A percentile compares a stretch with the other conserved stretches of the same genome.
phyloP scores from a whole-genome alignment of 2,329 filamentous ascomycete species.

The Stemphylium vesicarium region DNA sequence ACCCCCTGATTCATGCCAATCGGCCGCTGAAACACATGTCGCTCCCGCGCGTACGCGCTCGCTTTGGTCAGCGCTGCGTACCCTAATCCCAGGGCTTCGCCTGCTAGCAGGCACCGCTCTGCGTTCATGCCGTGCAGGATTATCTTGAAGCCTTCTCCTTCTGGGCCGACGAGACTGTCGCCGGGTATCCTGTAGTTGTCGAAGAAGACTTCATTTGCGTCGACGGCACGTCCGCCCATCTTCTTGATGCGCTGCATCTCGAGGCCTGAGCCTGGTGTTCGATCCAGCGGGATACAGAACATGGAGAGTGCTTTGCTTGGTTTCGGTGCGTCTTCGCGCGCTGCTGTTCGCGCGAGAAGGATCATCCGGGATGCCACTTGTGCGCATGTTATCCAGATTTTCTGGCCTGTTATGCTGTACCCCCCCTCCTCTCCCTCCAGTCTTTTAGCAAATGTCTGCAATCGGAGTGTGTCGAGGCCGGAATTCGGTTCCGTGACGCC shows the following conservation, averaged over 20 bases:
- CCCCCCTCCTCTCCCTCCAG: slow-evolving; percentile 24
- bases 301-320: slow-evolving; percentile 78
- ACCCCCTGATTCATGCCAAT: slow-evolving; percentile 68
- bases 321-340: slow-evolving; percentile 69
- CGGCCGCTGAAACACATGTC: slow-evolving; percentile 61
- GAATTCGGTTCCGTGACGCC: slow-evolving; percentile 86
- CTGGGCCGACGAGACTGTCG: slow-evolving; percentile 70
- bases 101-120: slow-evolving; percentile 62
- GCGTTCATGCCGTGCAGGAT: slow-evolving; percentile 58
- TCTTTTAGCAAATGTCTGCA: slow-evolving; percentile 57
- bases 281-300: slow-evolving; percentile 80
- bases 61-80: slow-evolving; percentile 65
- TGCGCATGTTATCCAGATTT: slow-evolving; percentile 89
- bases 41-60: slow-evolving; percentile 55
- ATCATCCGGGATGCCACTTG: slow-evolving; percentile 86
- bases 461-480: slow-evolving; percentile 76
- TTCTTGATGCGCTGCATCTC: slow-evolving; percentile 77
- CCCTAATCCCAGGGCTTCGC: slow-evolving; percentile 79
- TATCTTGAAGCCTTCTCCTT: slow-evolving; percentile 80
- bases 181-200: slow-evolving; percentile 74
- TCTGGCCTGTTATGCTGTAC: slow-evolving; percentile 77
- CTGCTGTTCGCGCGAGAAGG: slow-evolving; percentile 76
- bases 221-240: slow-evolving; percentile 83
- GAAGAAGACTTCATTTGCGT: slow-evolving; percentile 89
- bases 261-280: slow-evolving; percentile 60